Conservation (phyloP, 306 rosid genomes). For the Quillaja saponaria region DNA sequence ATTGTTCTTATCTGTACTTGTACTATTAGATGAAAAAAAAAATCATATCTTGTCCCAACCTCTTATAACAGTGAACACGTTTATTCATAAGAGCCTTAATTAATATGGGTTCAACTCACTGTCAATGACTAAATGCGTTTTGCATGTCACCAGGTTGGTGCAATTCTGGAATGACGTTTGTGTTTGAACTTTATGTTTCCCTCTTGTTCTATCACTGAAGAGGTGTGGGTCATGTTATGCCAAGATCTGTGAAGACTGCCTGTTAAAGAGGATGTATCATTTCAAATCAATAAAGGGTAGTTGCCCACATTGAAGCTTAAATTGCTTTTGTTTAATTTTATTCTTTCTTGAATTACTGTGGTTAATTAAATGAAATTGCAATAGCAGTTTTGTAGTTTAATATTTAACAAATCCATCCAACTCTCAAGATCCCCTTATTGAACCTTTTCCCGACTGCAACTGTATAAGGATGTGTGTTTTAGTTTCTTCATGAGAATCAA, state of each 20-base stretch:
- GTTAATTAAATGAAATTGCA: constrained; percentile 36
- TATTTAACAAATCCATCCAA: constrained; percentile 17
- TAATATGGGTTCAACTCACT: constrained; percentile 10
- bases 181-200: constrained; percentile 24
- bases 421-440: constrained; percentile 14
- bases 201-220: constrained; percentile 23
- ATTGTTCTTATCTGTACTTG: constrained; percentile 2
- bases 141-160: constrained; percentile 45
- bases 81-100: constrained; percentile 1
- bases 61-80: not conserved
- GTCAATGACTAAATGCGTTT: constrained; percentile 30
- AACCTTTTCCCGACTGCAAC: constrained; percentile 8
- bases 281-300: constrained; percentile 45
- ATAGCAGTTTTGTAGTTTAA: constrained; percentile 31
- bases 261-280: constrained; percentile 34
- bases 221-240: constrained; percentile 25
- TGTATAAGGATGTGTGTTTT: constrained; percentile 12
- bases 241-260: constrained; percentile 26
- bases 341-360: constrained; percentile 16
- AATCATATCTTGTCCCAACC: constrained; percentile 11
- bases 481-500: not conserved
- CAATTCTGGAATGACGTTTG: constrained; percentile 25
- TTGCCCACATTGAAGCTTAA: constrained; percentile 32
- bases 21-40: not conserved
- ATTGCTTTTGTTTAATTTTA: constrained; percentile 19